Percentiles rank a stretch among this genome's conserved stretches.
Conservation (phyloP, 202 grass and related monocot species). For the Digitaria exilis region DNA sequence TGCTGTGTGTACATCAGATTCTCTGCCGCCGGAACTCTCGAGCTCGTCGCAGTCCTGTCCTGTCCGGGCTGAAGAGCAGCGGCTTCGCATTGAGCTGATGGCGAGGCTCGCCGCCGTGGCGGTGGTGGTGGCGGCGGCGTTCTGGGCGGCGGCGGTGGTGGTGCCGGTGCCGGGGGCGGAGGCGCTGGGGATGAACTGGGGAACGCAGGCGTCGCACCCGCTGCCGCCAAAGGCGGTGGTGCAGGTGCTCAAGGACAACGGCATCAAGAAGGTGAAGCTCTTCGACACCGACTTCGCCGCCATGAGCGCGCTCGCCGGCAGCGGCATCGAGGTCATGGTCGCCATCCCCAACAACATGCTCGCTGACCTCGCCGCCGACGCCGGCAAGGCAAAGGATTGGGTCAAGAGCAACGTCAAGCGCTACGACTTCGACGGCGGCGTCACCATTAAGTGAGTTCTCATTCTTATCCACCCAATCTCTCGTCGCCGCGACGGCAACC, state of each 20-base stretch:
- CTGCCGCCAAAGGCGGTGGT: constrained; percentile 66
- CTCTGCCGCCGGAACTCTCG: neutral
- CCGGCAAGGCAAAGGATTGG: constrained; percentile 46
- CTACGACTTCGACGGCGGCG: constrained; percentile 62
- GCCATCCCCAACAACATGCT: constrained; percentile 65
- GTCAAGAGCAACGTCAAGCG: constrained; percentile 52
- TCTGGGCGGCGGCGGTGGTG: neutral
- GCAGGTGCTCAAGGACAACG: constrained; percentile 61
- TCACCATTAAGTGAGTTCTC: constrained; percentile 54
- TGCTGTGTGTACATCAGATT: neutral
- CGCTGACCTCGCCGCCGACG: constrained; percentile 36
- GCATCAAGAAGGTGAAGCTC: constrained; percentile 71
- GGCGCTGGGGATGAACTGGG: constrained; percentile 71
- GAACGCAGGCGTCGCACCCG: constrained; percentile 68
- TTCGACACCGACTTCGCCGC: constrained; percentile 58
- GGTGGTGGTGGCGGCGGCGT: neutral
- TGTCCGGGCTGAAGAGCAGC: neutral
- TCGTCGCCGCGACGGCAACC: neutral
- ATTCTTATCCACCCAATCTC: no score
- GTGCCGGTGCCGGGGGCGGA: no score
- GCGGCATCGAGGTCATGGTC: constrained; percentile 60
- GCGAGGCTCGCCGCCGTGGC: constrained; percentile 3
- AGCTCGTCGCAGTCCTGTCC: no score
- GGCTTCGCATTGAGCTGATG: constrained; percentile 1
- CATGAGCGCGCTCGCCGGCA: constrained; percentile 62